Conservation (phyloP, 2,329 filamentous ascomycete genomes). For the Ceratocystis eucalypticola region DNA sequence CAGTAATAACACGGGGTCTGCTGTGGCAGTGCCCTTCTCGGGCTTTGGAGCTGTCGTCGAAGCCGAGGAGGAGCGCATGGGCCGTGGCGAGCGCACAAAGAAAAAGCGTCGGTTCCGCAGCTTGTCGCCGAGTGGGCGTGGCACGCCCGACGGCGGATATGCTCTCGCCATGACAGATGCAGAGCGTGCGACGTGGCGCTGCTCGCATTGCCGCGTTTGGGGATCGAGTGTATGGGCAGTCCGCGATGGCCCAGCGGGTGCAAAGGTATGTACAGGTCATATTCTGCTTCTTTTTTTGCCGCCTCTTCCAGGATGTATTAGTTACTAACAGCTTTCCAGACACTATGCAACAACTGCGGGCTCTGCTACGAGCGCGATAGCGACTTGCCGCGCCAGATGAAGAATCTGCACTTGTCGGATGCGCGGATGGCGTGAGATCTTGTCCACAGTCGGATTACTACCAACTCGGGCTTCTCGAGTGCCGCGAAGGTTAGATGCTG, state of each 20-base stretch:
- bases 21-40: slow-evolving; percentile 54
- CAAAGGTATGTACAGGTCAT: slow-evolving; percentile 48
- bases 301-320: slow-evolving; percentile 2
- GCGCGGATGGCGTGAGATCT: neutral
- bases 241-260: slow-evolving; percentile 72
- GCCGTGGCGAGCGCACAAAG: slow-evolving; percentile 81
- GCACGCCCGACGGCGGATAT: slow-evolving; percentile 69
- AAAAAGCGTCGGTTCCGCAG: slow-evolving; percentile 90
- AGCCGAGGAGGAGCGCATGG: slow-evolving; percentile 68
- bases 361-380: slow-evolving; percentile 79
- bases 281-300: slow-evolving; percentile 18
- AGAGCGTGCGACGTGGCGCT: slow-evolving; percentile 76
- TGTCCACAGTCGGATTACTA: neutral
- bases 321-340: slow-evolving; percentile 35
- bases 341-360: slow-evolving; percentile 86
- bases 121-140: slow-evolving; percentile 65
- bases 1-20: slow-evolving; percentile 70
- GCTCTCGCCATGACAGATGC: slow-evolving; percentile 58
- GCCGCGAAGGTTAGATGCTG: neutral
- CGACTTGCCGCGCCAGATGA: slow-evolving; percentile 49
- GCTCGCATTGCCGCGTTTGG: slow-evolving; percentile 75
- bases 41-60: slow-evolving; percentile 39
- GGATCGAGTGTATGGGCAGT: slow-evolving; percentile 91
- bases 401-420: slow-evolving; percentile 28
- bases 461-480: too few relatives aligned